Evolutionary conservation across 73 alveolate species (phyloP).

Genomic region (Vitrella brassicaformis): DNA sequence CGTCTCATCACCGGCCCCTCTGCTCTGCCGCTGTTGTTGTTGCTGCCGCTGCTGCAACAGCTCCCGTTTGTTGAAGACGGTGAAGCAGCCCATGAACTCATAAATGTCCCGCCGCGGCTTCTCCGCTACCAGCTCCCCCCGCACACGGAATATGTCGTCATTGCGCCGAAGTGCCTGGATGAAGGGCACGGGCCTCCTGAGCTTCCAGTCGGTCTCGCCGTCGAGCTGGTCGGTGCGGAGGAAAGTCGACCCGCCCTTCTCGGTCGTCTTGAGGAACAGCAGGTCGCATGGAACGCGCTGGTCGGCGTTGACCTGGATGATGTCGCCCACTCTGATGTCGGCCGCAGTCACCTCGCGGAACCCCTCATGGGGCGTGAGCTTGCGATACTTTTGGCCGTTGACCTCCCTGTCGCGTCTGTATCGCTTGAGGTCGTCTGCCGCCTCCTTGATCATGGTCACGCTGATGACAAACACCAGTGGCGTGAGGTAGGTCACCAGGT

Average conservation of each 20-base stretch:
- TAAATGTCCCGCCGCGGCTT: too few species aligned
- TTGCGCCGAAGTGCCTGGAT: constrained; percentile 40
- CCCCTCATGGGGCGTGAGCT: constrained; percentile 24
- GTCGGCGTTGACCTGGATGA: constrained; percentile 56
- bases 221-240: constrained; percentile 87
- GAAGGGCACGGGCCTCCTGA: constrained; percentile 62
- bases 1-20: too few species aligned
- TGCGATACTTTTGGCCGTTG: constrained; percentile 36
- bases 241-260: constrained; percentile 52
- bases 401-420: constrained; percentile 42
- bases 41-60: too few species aligned
- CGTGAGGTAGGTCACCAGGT: constrained; percentile 67
- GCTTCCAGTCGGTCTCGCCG: constrained; percentile 97
- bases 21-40: too few species aligned
- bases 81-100: too few species aligned
- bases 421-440: constrained; percentile 63
- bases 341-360: constrained; percentile 5
- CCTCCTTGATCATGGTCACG: constrained; percentile 65
- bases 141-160: too few species aligned
- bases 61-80: too few species aligned
- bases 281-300: constrained; percentile 85
- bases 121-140: too few species aligned
- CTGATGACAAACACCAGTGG: constrained; percentile 52
- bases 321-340: constrained; percentile 66
- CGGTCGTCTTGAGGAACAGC: constrained; percentile 58